Base-by-base conservation (phyloP, 2,329 filamentous ascomycete genomes). In the Fusarium tanahbumbuense region DNA sequence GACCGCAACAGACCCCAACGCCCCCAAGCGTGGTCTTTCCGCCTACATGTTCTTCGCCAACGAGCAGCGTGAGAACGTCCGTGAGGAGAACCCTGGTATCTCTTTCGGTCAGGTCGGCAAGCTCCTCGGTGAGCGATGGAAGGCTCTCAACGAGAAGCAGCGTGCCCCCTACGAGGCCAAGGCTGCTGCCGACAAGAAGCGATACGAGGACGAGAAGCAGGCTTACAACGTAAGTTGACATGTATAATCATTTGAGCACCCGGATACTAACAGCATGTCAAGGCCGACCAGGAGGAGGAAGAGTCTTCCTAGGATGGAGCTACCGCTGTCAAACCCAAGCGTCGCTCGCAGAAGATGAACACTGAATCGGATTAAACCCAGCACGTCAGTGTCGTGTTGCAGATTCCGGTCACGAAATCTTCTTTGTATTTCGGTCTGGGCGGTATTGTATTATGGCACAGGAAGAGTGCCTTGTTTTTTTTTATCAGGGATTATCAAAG, bases 21-120 rank as follows among this genome's bases (percentile, higher is more conserved):
- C 94, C 67, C 96, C 96, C 82, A 99, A 98, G 94, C 94, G 96
- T 84, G 96, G 95, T 87, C 93, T 99, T 53, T 98, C 96, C 56
- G 96, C 96, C 72, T 99, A 99, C 90, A 99, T 99, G 96, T 98
- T 98, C 92, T 99, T 98, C 82, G 96, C 96, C 89, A 98, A 98
- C 80, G 96, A 98, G 85, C 93, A 98, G 86, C 94, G 96, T 77
- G 95, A 98, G 81, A 97, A 96, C 83, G 96, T 99, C 76, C 93
- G 96, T 77, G 94, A 97, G 81, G 95, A 98, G 84, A 98, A 98
- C 88, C 95, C 95, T 41, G 95, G 94, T 77, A 97, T 98, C 85
- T 92, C 92, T 76, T 99, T 99, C 84, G 96, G 93, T 91, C 94
- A 98, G 84, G 95, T 99, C 78, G 96, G 96, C 85, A 98, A 98